Evolutionary conservation across 1,284 basidiomycete species (phyloP).

Genomic region (Wolfiporia cocos): DNA sequence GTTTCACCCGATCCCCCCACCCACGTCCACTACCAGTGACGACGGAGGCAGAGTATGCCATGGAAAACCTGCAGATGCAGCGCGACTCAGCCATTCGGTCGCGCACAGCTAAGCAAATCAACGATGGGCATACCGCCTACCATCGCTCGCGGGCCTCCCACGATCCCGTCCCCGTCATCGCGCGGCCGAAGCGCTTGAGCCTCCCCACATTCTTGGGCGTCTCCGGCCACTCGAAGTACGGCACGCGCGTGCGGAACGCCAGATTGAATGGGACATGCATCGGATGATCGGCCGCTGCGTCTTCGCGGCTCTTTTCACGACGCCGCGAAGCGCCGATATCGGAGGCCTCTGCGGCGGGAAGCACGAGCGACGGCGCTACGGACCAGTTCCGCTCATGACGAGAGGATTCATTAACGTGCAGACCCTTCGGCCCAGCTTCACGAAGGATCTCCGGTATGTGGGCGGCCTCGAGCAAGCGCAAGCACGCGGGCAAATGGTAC

Average conservation of each 20-base stretch:
- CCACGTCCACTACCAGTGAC: constrained; percentile 60
- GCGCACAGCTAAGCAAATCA: not conserved
- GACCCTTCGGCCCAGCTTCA: constrained; percentile 47
- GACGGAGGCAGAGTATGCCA: constrained; percentile 52
- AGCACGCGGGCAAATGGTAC: constrained; percentile 67
- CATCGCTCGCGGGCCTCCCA: constrained; percentile 45
- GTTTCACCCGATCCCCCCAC: constrained; percentile 72
- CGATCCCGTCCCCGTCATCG: constrained; percentile 60
- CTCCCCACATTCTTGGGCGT: constrained; percentile 29
- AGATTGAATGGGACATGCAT: constrained; percentile 30
- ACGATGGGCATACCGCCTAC: constrained; percentile 33
- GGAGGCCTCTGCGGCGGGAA: too few species aligned
- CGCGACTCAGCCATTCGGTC: too few species aligned
- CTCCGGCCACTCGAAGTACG: constrained; percentile 35
- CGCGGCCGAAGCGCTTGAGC: constrained; percentile 60
- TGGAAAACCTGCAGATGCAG: constrained; percentile 50
- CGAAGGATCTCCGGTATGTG: constrained; percentile 62
- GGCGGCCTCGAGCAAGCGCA: constrained; percentile 61
- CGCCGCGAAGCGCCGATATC: too few species aligned
- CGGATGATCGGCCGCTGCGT: constrained; percentile 7
- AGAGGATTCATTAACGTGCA: constrained; percentile 50
- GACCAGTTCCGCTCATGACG: too few species aligned
- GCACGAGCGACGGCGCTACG: too few species aligned
- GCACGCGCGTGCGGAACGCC: constrained; percentile 26
- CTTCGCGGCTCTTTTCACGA: not conserved